Base-by-base conservation (phyloP, 2,329 filamentous ascomycete species). In the Bipolaris victoriae region DNA sequence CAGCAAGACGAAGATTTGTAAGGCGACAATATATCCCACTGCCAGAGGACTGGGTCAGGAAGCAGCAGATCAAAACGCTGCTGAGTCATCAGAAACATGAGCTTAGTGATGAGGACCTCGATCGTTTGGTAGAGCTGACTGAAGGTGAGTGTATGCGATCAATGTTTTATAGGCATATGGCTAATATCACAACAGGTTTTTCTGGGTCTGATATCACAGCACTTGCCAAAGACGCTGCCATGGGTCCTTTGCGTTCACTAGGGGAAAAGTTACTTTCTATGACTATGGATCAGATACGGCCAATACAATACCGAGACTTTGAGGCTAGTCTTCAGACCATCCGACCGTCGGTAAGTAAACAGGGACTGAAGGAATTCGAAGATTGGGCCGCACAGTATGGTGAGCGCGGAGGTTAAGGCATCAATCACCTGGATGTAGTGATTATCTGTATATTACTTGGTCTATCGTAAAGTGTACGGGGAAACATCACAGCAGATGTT, bases 131-230 rank as follows among this genome's bases (percentile, higher is more conserved):
- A n/a, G 76, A 79, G 55, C 77, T 95, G 52, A 98, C 95, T 41
- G 91, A 97, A 67, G 92, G 92, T 94, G 80, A 71, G 83, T 77
- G 37, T 3, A 18, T 2, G 7, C 1, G 9, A 29, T 15, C 4
- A 3, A 43, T n/a, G 11, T 31, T 6, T 13, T 10, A 6, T 49
- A 15, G 24, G 18, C 5, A 33, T 24, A n/a, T 52, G 13, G 40
- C 44, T 62, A 22, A 59, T 31, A 20, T 18, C 3, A 1, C 10
- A n/a, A 4, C 13, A 97, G 93, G 92, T n/a, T 99, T 97, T 78
- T 97, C 92, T 7, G 95, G 95, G 43, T 97, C 92, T 1, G 95
- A 99, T 71, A 97, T 99, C 64, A 98, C 95, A 20, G 93, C 95
- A 1, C 82, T 99, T 7, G 95, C 95, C 7, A 99, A 99, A 78